phyloP scores from a whole-genome alignment of 2,329 filamentous ascomycete species.

The Sporothrix phasma region DNA sequence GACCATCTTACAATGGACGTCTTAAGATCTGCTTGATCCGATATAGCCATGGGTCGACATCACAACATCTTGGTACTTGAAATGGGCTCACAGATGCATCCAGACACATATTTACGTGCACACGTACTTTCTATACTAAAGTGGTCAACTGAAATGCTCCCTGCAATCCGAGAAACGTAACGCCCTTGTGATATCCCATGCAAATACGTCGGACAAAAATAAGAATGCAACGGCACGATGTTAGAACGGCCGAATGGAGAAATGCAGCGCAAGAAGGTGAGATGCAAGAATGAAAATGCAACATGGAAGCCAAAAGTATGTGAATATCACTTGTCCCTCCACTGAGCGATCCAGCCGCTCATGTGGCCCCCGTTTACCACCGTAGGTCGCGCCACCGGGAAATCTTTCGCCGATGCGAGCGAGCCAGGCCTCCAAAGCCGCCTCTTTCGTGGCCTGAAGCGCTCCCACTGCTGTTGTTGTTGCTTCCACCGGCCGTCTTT shows the following conservation, averaged over 20 bases:
- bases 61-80: too few relatives aligned
- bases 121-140: not conserved
- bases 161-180: not conserved
- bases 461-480: not conserved
- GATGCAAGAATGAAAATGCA: not conserved
- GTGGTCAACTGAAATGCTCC: not conserved
- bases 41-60: not conserved
- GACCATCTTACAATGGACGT: not conserved
- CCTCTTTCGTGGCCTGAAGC: not conserved
- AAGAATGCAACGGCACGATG: not conserved
- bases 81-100: too few relatives aligned
- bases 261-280: too few relatives aligned
- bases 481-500: not conserved
- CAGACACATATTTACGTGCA: too few relatives aligned
- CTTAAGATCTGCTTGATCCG: not conserved
- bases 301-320: not conserved
- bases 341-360: not conserved
- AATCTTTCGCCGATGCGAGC: constrained; percentile 14
- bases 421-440: not conserved
- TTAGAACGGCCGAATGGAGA: not conserved
- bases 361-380: not conserved
- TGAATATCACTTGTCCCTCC: not conserved
- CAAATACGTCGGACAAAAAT: not conserved
- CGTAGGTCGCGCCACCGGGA: constrained; percentile 15
- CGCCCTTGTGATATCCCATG: not conserved